phyloP scores from a whole-genome alignment of 2,329 filamentous ascomycete species.

The Plenodomus lindquistii region DNA sequence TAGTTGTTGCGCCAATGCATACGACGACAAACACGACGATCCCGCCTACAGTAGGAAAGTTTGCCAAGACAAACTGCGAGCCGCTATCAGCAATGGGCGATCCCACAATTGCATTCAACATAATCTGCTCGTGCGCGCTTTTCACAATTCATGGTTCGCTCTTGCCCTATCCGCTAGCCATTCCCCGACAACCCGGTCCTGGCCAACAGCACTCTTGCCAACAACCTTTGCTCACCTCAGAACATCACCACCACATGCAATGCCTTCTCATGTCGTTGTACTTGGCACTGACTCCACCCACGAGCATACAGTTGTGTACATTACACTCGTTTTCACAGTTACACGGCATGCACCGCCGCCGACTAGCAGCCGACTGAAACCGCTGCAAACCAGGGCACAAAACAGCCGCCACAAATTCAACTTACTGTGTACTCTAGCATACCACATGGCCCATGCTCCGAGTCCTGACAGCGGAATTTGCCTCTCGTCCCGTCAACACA shows the following conservation, averaged over 20 bases:
- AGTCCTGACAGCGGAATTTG: background rate
- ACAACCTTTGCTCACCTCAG: background rate
- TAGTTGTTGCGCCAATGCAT: too few relatives aligned
- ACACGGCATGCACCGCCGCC: background rate
- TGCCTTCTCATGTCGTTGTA: too few relatives aligned
- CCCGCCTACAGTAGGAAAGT: constrained; percentile 15
- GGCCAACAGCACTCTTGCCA: background rate
- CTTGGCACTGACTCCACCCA: background rate
- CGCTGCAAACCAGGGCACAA: background rate
- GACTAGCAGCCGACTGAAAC: background rate
- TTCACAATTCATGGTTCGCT: background rate
- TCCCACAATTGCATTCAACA: background rate
- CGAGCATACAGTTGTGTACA: background rate
- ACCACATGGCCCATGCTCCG: background rate
- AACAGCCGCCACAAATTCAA: background rate
- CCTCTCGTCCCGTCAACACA: too few relatives aligned
- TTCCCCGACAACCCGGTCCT: background rate
- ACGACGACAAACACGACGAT: too few relatives aligned
- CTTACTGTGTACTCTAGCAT: too few relatives aligned
- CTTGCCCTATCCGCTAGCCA: constrained; percentile 1
- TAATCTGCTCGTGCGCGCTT: background rate
- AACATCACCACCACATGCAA: too few relatives aligned
- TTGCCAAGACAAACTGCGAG: constrained; percentile 20
- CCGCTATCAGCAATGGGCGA: constrained; percentile 3
- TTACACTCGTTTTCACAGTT: background rate